These are phyloP conservation scores for Ceratobasidium sp. DNA, from an alignment of 1,284 basidiomycete species.

Conservation along the genomic window DNA sequence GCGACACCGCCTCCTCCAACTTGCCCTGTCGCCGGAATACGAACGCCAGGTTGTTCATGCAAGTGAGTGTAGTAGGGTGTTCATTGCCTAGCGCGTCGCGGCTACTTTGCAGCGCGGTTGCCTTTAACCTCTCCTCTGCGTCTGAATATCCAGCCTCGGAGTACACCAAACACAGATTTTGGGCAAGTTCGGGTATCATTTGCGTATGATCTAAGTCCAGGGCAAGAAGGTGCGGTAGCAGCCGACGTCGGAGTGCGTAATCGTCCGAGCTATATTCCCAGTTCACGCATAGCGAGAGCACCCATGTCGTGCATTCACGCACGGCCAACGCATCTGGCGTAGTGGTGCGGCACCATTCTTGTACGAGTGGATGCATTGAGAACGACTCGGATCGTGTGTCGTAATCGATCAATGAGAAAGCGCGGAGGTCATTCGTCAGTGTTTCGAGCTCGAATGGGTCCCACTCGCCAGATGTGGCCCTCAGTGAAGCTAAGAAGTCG, in stretches of 20 bases:
- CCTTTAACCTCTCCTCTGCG: not conserved
- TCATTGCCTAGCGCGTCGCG: not conserved
- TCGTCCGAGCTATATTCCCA: not conserved
- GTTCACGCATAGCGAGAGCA: constrained; percentile 18
- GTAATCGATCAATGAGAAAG: not conserved
- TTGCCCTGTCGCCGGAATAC: not conserved
- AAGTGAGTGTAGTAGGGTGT: not conserved
- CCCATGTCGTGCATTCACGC: not conserved
- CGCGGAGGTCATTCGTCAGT: too few relatives aligned
- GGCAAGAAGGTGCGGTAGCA: constrained; percentile 11
- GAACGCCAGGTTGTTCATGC: not conserved
- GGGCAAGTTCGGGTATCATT: not conserved
- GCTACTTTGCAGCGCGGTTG: not conserved
- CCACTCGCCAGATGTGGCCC: too few relatives aligned
- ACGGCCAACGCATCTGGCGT: not conserved
- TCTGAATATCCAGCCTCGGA: not conserved
- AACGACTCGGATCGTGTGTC: not conserved
- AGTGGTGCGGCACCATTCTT: constrained; percentile 8
- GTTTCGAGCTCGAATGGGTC: too few relatives aligned
- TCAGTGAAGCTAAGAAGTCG: too few relatives aligned
- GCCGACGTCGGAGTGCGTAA: constrained; percentile 1
- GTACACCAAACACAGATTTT: not conserved
- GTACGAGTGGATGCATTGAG: constrained; percentile 22
- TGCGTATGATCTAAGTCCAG: not conserved
- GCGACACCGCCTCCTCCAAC: not conserved